A percentile compares a stretch with the other conserved stretches of the same genome.
Evolutionary conservation across 495 filamentous ascomycete species (phyloP).

Genomic region (Evansstolkia leycettana): DNA sequence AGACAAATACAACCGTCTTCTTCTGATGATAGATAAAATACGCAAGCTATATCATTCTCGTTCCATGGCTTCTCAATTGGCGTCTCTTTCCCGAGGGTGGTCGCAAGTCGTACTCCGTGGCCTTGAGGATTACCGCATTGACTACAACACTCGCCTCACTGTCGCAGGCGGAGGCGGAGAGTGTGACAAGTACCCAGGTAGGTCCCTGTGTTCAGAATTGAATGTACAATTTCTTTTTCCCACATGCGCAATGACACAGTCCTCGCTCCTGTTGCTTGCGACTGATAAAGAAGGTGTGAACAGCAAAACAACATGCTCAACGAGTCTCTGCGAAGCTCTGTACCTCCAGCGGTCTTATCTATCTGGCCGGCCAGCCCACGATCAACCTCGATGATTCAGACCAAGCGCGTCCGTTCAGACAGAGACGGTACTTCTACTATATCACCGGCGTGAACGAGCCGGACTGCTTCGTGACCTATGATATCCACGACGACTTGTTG

Average conservation of each 20-base stretch:
- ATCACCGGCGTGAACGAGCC: constrained; percentile 71
- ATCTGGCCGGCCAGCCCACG: constrained; percentile 69
- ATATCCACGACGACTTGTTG: constrained; percentile 54
- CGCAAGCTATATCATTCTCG: neutral
- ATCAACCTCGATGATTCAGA: constrained; percentile 69
- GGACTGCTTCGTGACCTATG: constrained; percentile 77
- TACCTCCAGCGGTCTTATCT: constrained; percentile 54
- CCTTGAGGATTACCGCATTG: constrained; percentile 21
- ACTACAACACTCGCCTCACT: constrained; percentile 21
- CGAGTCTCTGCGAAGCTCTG: constrained; percentile 57
- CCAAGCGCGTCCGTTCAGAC: constrained; percentile 61
- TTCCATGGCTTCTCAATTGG: neutral
- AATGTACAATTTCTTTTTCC: no score
- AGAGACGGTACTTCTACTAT: constrained; percentile 91
- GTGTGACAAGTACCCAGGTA: constrained; percentile 34
- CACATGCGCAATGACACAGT: neutral
- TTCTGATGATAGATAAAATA: no score
- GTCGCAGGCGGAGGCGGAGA: constrained; percentile 15
- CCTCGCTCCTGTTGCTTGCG: constrained; percentile 1
- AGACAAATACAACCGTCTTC: no score
- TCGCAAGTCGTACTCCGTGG: constrained; percentile 14
- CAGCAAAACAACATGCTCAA: constrained; percentile 72
- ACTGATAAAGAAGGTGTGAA: constrained; percentile 7
- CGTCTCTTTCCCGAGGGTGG: constrained; percentile 1
- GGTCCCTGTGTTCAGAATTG: constrained; percentile 3